Conservation (phyloP, 257 asterid genomes). For the Solanum virginianum region DNA sequence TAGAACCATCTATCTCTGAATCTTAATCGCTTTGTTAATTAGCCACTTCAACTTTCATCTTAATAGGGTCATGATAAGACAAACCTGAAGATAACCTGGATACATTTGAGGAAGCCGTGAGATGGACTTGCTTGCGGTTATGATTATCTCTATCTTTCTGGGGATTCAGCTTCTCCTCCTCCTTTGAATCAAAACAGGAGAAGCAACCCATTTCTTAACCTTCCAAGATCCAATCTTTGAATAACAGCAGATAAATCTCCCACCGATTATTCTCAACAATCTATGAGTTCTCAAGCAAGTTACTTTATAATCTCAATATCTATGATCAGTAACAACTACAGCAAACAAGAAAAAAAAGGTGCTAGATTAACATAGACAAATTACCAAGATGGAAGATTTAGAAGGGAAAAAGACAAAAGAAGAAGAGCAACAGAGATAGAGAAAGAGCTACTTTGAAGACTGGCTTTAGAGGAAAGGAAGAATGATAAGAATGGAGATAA, state of each 20-base stretch:
- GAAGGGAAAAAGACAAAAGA: background rate
- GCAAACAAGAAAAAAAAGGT: background rate
- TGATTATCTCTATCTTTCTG: conserved; percentile 37
- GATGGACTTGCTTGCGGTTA: conserved; percentile 42
- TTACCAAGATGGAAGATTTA: background rate
- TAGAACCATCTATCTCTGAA: background rate
- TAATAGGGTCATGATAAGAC: background rate
- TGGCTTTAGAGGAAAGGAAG: conserved; percentile 3
- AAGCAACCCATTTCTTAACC: conserved; percentile 68
- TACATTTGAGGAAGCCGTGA: conserved; percentile 44
- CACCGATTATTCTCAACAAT: background rate
- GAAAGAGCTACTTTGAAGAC: background rate
- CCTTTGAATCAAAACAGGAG: conserved; percentile 84
- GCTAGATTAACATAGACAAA: background rate
- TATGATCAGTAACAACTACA: background rate
- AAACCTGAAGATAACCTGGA: conserved; percentile 81
- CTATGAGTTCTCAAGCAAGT: background rate
- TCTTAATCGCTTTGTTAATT: no score
- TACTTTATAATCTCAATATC: background rate
- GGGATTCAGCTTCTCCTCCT: conserved; percentile 68
- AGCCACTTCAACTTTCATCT: no score
- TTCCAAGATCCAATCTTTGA: conserved; percentile 17
- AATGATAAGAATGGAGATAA: conserved; percentile 5
- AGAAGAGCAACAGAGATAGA: background rate
- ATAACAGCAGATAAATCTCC: conserved; percentile 13